Evolutionary conservation across 768 basidiomycete species (phyloP).

Genomic region (Daedalea quercina): DNA sequence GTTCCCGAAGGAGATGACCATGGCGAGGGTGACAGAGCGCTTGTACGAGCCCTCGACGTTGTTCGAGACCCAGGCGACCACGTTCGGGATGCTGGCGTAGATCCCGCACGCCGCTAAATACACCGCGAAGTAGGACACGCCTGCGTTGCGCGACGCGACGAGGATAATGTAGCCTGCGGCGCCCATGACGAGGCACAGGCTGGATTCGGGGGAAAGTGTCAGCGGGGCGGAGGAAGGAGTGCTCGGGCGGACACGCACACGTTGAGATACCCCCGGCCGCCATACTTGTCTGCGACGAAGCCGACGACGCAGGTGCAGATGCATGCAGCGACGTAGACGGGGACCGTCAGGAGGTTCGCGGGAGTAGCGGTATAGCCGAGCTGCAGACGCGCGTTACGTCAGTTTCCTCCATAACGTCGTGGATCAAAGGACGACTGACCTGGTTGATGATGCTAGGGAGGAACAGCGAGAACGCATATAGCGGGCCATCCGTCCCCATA

Average conservation of each 20-base stretch:
- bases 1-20: conserved; percentile 67
- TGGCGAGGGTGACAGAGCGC: conserved; percentile 62
- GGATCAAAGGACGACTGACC: conserved; percentile 31
- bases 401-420: too few relatives aligned
- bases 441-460: conserved; percentile 72
- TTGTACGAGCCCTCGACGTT: conserved; percentile 75
- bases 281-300: conserved; percentile 53
- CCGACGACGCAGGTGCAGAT: conserved; percentile 60
- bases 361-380: conserved; percentile 60
- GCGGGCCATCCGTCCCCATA: conserved; percentile 50
- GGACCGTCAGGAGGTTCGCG: conserved; percentile 73
- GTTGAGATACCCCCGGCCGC: conserved; percentile 56
- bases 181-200: conserved; percentile 23
- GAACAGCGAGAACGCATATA: conserved; percentile 77
- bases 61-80: conserved; percentile 52
- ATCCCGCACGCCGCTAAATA: conserved; percentile 73
- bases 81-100: conserved; percentile 62
- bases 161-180: conserved; percentile 67
- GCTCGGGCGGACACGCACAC: conserved; percentile 35
- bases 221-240: too few relatives aligned
- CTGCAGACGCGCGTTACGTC: too few relatives aligned
- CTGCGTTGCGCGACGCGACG: conserved; percentile 50
- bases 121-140: conserved; percentile 66
- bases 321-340: conserved; percentile 68
- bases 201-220: conserved; percentile 6